phyloP scores from a whole-genome alignment of 208 protist species.

The Plasmodiophora brassicae region DNA sequence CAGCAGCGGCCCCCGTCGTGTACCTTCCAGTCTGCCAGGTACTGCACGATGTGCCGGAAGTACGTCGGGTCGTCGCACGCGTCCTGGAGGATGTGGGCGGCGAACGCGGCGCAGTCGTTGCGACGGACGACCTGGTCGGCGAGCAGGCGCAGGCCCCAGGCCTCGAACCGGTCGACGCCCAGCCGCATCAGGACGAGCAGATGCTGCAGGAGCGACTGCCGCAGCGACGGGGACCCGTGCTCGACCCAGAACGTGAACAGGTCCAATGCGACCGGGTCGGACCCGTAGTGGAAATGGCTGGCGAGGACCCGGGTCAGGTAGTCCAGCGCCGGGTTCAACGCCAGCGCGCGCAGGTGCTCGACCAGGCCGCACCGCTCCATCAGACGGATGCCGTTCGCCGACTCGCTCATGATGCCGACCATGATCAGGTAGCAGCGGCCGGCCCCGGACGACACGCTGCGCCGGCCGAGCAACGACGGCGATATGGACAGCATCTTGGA shows the following conservation, averaged over 20 bases:
- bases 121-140: neutral
- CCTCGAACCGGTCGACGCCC: neutral
- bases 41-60: neutral
- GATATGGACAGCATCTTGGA: neutral
- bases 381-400: neutral
- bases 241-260: neutral
- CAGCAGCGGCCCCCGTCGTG: too few species aligned
- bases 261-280: neutral
- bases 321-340: conserved; percentile 1
- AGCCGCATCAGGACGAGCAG: neutral
- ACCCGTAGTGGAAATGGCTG: neutral
- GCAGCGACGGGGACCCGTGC: neutral
- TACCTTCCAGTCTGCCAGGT: neutral
- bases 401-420: conserved; percentile 3
- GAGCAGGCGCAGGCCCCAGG: neutral
- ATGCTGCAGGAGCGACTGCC: neutral
- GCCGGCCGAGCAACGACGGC: neutral
- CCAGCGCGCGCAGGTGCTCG: neutral
- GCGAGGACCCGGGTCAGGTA: neutral
- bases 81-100: neutral
- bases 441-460: neutral
- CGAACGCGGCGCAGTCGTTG: neutral
- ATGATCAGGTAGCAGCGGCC: neutral
- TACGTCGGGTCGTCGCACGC: neutral
- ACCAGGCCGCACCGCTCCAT: neutral